Evolutionary conservation across 306 rosid genomes (phyloP).

Genomic region (Quercus engelmannii): DNA sequence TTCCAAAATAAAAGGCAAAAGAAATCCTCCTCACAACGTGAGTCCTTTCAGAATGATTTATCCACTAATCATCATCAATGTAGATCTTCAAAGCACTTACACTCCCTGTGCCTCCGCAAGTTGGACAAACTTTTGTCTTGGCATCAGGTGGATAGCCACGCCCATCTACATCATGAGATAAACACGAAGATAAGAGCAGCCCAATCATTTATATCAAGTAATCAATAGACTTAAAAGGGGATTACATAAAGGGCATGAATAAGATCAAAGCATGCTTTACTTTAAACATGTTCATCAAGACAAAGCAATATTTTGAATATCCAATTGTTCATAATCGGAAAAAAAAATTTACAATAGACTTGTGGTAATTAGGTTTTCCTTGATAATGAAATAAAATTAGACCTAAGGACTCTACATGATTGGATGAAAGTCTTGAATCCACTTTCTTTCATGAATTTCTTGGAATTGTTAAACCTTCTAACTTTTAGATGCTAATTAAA

Average conservation of each 20-base stretch:
- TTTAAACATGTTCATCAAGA: background rate
- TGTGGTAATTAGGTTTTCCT: background rate
- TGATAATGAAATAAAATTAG: background rate
- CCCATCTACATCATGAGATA: constrained; percentile 59
- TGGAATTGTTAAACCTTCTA: too few relatives aligned
- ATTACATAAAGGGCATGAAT: constrained; percentile 10
- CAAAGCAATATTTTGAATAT: background rate
- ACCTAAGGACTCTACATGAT: too few relatives aligned
- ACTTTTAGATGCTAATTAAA: background rate
- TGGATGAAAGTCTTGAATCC: too few relatives aligned
- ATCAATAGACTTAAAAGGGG: constrained; percentile 12
- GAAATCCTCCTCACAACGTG: constrained; percentile 11
- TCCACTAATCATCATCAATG: constrained; percentile 21
- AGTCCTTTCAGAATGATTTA: constrained; percentile 16
- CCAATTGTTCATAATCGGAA: background rate
- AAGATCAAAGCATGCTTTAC: constrained; percentile 17
- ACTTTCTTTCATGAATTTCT: too few relatives aligned
- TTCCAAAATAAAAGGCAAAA: constrained; percentile 1
- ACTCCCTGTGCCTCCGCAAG: constrained; percentile 88
- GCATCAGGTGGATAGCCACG: constrained; percentile 71
- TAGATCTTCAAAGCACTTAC: constrained; percentile 63
- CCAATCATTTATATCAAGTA: background rate
- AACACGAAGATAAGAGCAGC: background rate
- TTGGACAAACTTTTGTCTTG: constrained; percentile 69
- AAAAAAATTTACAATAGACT: background rate